Evolutionary conservation across 1,139 yeast species (phyloP), one percentile per base, ranked within the genome.

Genomic region (Geotrichum cucujoidarum): DNA sequence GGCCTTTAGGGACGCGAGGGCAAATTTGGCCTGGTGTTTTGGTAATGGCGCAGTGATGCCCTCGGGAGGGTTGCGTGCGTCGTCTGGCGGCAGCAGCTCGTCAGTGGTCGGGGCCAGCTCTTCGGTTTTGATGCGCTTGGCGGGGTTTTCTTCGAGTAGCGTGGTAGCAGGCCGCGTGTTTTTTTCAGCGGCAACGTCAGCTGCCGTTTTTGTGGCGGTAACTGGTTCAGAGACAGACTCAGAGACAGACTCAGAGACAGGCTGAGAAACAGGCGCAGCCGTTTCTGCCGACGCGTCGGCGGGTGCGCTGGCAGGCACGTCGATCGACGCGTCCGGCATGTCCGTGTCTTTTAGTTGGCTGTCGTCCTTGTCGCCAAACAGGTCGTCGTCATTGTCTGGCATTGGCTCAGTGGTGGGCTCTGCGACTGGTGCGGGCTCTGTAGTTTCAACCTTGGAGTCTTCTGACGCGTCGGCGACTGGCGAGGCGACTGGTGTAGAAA

Each of bases 1-100:
- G 16, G 95, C 92, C 36, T 74, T 71, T 29, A 71, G 51, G 22
- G 71, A 67, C 10, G 70, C 63, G 6, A 62, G 56, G 8, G 71
- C 67, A 63, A 78, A 83, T 62, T 82, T 81, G 56, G 77, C 74
- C 68, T 92, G 97, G 66, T 90, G 97, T 52, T 80, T 77, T 17
- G 97, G 95, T 56, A 90, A 71, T 14, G 95, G 94, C 13, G 56
- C 54, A 18, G 58, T 58, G 5, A 57, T 53, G 4, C 57, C 59
- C n/a, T 56, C 58, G n/a, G 61, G 59, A 22, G 60, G 61, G 30
- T 50, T 55, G 2, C 50, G 34, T 2, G 43, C 40, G 37, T 46
- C 53, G 7, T 56, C 57, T 14, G 60, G 56, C 27, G 57, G 59
- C 17, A 30, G 21, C 14, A 10, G 16, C 13, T 40, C 44, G 2